Base-by-base conservation (phyloP, 495 filamentous ascomycete genomes). In the Astrocystis sublimbata region DNA sequence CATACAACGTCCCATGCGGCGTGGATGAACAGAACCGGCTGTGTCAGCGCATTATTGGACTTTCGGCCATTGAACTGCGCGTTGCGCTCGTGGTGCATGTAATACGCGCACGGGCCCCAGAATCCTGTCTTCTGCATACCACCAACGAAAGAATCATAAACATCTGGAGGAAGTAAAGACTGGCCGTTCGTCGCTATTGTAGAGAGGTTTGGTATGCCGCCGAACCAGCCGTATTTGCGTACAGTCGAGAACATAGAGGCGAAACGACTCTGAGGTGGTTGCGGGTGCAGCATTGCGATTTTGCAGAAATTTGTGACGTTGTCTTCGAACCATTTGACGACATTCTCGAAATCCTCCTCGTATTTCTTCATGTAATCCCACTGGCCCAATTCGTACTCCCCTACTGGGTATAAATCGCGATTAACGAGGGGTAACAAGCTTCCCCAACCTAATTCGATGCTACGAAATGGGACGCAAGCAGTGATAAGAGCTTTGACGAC, bases 291-390 rank as follows among this genome's bases (percentile, higher is more conserved):
- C 17, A 12, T 2, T 10, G 5, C 2, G 35, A 28, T 12, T 36
- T 54, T 54, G 51, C 19, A 28, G 51, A 54, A 24, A 2, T 36
- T 36, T 12, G 51, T n/a, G 9, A 41, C 28, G 15, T 54, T 38
- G 35, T 2, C 21, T 23, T 54, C 51, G 35, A 40, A 54, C 19
- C 12, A 21, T 19, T 33, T 36, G 21, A 54, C 30, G 17, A 6
- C 0, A 19, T 41, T 28, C 28, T 54, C 51, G 23, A 54, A 54
- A 13, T 41, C 17, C 51, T 54, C 51, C 51, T 54, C 51, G 51
- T 54, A 54, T 2, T 54, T 4, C 8, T 21, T 24, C 51, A 54
- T 54, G 19, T 54, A 54, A 23, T 54, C 51, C 51, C 51, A 54
- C 13, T 54, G 51, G 0, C 51, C 51, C n/a, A 54, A 41, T 12